These are phyloP conservation scores for Emmonsiellopsis sp. DNA, from an alignment of 2,329 filamentous ascomycete species.

Conservation along the genomic window DNA sequence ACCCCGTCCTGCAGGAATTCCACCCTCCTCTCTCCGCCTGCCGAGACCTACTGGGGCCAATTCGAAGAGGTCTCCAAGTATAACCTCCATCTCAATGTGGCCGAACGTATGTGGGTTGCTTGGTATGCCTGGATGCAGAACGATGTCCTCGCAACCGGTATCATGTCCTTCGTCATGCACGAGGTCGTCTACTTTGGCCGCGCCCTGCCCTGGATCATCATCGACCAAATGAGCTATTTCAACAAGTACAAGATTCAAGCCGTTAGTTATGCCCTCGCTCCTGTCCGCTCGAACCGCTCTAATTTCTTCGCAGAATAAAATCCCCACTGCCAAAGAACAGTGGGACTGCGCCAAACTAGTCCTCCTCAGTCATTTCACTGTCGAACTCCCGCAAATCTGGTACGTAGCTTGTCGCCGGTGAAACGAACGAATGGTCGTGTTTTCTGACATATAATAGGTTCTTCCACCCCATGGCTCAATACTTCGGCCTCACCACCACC, in stretches of 20 bases:
- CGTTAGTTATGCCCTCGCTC: constrained; percentile 41
- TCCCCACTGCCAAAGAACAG: constrained; percentile 87
- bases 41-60: constrained; percentile 55
- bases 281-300: constrained; percentile 5
- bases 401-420: constrained; percentile 16
- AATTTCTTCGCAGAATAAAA: constrained; percentile 52
- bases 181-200: constrained; percentile 92
- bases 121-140: constrained; percentile 99
- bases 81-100: constrained; percentile 78
- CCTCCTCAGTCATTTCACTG: constrained; percentile 90
- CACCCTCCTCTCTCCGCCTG: constrained; percentile 28
- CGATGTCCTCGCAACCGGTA: constrained; percentile 88
- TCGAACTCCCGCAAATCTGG: constrained; percentile 98
- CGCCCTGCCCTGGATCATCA: constrained; percentile 81
- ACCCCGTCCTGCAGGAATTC: constrained; percentile 35
- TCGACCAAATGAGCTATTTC: constrained; percentile 80
- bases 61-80: constrained; percentile 57
- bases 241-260: constrained; percentile 91
- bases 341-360: constrained; percentile 91
- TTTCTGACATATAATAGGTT: constrained; percentile 41
- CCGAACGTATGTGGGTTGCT: constrained; percentile 84
- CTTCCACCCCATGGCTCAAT: constrained; percentile 94
- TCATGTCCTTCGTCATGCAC: constrained; percentile 96
- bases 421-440: neutral
- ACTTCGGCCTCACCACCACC: constrained; percentile 75